Conservation (phyloP, 2,329 filamentous ascomycete genomes). For the Hirsutella rhossiliensis region DNA sequence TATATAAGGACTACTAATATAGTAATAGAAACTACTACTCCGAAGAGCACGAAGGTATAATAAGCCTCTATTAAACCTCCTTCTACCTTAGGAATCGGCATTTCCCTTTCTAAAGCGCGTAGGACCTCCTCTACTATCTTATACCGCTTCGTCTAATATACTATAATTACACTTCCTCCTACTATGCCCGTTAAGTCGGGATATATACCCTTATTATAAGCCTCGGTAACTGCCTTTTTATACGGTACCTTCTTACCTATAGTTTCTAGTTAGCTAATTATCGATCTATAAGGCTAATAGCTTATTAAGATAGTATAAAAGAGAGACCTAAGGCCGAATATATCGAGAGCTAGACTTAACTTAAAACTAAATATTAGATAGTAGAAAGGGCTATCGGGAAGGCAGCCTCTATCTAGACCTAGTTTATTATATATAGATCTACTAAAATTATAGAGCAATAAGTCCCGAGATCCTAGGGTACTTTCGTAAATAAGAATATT, state of each 20-base stretch:
- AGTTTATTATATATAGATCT: constrained; percentile 15
- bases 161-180: not conserved
- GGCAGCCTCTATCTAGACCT: constrained; percentile 12
- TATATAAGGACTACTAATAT: too few relatives aligned
- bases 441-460: constrained; percentile 20
- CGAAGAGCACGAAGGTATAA: too few relatives aligned
- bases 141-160: not conserved
- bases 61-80: too few relatives aligned
- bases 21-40: too few relatives aligned
- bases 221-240: not conserved
- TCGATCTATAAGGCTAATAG: not conserved
- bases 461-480: constrained; percentile 9
- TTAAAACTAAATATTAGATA: not conserved
- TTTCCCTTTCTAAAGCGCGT: constrained; percentile 1
- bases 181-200: not conserved
- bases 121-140: not conserved
- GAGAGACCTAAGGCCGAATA: constrained; percentile 1
- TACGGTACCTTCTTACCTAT: not conserved
- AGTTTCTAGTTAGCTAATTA: not conserved
- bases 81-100: not conserved
- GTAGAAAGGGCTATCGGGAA: constrained; percentile 14
- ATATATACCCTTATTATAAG: not conserved
- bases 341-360: constrained; percentile 1
- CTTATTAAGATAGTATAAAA: constrained; percentile 1
- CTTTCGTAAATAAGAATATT: constrained; percentile 16